Conservation (phyloP, 2,329 filamentous ascomycete genomes). For the Fusarium burgessii region DNA sequence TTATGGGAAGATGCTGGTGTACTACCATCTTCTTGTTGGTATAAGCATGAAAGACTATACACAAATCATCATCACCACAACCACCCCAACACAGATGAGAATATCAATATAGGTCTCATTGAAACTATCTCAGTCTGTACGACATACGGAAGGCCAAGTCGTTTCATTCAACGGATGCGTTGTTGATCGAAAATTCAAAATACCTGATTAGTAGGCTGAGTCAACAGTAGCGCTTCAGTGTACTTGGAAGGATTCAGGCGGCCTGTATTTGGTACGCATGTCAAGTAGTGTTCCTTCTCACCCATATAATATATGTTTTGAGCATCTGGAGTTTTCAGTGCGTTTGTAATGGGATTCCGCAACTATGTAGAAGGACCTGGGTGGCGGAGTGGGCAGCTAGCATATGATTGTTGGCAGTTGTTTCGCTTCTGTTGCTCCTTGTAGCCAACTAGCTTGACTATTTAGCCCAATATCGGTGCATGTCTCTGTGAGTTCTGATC, state of each 20-base stretch:
- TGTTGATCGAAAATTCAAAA: slow-evolving; percentile 11
- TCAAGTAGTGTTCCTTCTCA: background rate
- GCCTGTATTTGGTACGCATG: no score
- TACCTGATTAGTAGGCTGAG: background rate
- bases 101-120: background rate
- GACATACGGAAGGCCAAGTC: background rate
- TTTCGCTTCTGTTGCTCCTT: no score
- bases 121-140: background rate
- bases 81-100: background rate
- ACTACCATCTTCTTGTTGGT: background rate
- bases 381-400: no score
- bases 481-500: no score
- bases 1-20: no score
- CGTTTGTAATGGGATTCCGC: no score
- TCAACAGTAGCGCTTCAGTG: background rate
- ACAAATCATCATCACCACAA: background rate
- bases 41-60: background rate
- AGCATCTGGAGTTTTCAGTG: background rate
- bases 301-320: background rate
- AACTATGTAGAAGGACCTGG: no score
- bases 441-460: no score
- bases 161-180: background rate
- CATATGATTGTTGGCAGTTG: no score
- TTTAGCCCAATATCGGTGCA: no score
- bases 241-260: background rate